phyloP scores from a whole-genome alignment of 805 yeast genomes.

The Trichomonascus vanleenenianus region DNA sequence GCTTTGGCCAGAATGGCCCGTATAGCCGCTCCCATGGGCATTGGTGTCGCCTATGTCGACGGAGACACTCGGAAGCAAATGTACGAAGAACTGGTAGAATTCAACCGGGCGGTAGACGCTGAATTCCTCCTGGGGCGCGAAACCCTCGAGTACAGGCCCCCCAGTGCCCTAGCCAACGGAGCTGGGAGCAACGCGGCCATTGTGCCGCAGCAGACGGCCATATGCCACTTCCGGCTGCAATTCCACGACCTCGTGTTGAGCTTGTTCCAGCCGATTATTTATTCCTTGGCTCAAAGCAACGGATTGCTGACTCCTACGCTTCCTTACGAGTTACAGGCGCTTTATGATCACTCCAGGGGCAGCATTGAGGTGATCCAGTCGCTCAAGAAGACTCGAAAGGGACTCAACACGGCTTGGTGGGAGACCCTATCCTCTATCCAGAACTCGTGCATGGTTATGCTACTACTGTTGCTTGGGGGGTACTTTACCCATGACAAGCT shows the following conservation, averaged over 20 bases:
- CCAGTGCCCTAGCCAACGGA: not conserved
- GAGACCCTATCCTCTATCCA: slow-evolving; percentile 37
- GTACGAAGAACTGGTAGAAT: slow-evolving; percentile 10
- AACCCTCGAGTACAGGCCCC: not conserved
- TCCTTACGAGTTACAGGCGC: no score
- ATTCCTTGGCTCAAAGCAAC: not conserved
- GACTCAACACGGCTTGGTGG: slow-evolving; percentile 43
- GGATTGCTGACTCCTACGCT: no score
- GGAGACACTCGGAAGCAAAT: not conserved
- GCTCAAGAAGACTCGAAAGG: slow-evolving; percentile 4
- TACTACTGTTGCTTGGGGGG: slow-evolving; percentile 40
- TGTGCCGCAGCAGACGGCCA: not conserved
- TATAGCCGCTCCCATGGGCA: slow-evolving; percentile 8
- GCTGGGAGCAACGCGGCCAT: not conserved
- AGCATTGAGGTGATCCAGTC: not conserved
- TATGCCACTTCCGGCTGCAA: slow-evolving; percentile 14
- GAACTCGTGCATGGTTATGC: slow-evolving; percentile 27
- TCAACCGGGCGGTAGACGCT: slow-evolving; percentile 15
- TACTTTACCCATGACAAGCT: slow-evolving; percentile 13
- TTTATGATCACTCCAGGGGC: not conserved
- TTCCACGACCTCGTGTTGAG: slow-evolving; percentile 6
- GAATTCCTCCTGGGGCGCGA: slow-evolving; percentile 25
- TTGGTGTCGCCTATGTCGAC: slow-evolving; percentile 2
- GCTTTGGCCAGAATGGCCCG: slow-evolving; percentile 15
- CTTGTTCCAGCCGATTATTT: slow-evolving; percentile 1